Conservation (phyloP, 1,284 basidiomycete species). For the Trichosporon asahii region DNA sequence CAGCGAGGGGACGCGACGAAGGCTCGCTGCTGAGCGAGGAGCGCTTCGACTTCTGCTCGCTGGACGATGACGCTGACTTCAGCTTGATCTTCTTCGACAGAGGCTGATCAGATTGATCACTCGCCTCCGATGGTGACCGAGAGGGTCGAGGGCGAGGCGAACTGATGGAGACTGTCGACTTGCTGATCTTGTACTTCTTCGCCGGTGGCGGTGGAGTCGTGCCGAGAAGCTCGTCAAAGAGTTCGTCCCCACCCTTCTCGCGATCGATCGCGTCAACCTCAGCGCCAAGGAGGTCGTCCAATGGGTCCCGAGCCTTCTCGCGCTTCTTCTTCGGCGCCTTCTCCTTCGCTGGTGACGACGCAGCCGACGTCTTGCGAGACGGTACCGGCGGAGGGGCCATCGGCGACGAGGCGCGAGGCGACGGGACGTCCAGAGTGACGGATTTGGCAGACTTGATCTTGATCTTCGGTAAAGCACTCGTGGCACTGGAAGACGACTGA, state of each 20-base stretch:
- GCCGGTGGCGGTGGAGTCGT: conserved; percentile 23
- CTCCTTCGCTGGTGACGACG: conserved; percentile 18
- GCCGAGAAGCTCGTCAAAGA: conserved; percentile 35
- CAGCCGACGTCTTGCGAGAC: conserved; percentile 9
- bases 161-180: background rate
- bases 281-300: conserved; percentile 48
- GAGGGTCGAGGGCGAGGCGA: background rate
- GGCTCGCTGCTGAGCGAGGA: background rate
- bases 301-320: conserved; percentile 15
- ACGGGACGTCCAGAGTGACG: conserved; percentile 28
- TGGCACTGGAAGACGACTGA: conserved; percentile 2
- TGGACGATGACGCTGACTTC: background rate
- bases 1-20: background rate
- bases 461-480: conserved; percentile 25
- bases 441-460: conserved; percentile 40
- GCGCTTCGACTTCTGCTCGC: conserved; percentile 4
- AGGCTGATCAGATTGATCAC: background rate
- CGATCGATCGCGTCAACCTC: conserved; percentile 48
- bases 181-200: conserved; percentile 40
- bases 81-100: conserved; percentile 15
- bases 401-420: conserved; percentile 16
- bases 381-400: conserved; percentile 49
- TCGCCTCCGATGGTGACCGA: background rate
- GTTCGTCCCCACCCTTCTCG: conserved; percentile 17
- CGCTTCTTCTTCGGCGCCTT: conserved; percentile 14